These are phyloP conservation scores for Holtermanniella nyarrowii DNA, from an alignment of 768 basidiomycete genomes.

Conservation along the genomic window DNA sequence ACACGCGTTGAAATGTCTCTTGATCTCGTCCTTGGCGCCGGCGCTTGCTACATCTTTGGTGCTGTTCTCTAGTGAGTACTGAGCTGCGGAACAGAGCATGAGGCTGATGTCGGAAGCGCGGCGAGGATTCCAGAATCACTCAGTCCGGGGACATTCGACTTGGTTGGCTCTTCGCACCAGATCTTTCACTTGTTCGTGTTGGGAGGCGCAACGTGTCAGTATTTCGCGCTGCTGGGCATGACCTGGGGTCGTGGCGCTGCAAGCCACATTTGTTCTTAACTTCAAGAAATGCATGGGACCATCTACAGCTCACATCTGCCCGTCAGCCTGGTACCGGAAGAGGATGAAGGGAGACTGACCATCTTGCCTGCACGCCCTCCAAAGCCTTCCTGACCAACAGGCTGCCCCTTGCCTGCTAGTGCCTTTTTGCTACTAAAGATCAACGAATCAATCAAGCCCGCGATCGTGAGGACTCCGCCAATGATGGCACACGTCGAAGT, in stretches of 20 bases:
- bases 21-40: conserved; percentile 59
- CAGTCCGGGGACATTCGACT: conserved; percentile 67
- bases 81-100: not conserved
- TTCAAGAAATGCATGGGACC: not conserved
- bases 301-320: too few relatives aligned
- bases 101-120: conserved; percentile 50
- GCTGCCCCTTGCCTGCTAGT: conserved; percentile 43
- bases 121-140: conserved; percentile 69
- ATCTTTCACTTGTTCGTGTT: conserved; percentile 76
- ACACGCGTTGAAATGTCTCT: conserved; percentile 58
- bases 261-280: not conserved
- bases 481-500: conserved; percentile 99
- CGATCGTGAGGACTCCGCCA: conserved; percentile 91
- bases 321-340: not conserved
- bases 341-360: conserved; percentile 14
- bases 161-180: conserved; percentile 71
- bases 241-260: conserved; percentile 17
- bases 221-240: conserved; percentile 32
- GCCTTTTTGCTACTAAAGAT: conserved; percentile 71
- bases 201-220: conserved; percentile 27
- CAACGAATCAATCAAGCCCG: conserved; percentile 72
- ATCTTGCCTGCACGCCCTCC: conserved; percentile 36
- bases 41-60: conserved; percentile 64
- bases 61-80: conserved; percentile 68
- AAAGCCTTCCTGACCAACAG: conserved; percentile 26